These are phyloP conservation scores for Cercospora berteroae DNA, from an alignment of 2,329 filamentous ascomycete genomes.

Conservation along the genomic window DNA sequence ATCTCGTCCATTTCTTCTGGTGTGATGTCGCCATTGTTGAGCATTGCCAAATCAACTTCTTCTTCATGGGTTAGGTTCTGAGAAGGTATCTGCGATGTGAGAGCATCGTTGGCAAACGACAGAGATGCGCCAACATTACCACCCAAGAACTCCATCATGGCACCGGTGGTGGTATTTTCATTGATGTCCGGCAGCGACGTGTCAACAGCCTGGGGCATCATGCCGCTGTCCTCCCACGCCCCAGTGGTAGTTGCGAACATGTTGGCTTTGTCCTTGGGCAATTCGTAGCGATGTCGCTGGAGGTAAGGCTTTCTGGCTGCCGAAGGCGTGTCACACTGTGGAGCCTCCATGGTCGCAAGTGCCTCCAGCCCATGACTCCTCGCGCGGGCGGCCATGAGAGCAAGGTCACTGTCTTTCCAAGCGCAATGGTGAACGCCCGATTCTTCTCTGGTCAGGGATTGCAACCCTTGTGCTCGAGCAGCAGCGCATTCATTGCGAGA, in stretches of 20 bases:
- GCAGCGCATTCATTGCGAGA: constrained; percentile 5
- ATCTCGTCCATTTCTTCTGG: constrained; percentile 26
- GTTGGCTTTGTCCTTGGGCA: constrained; percentile 30
- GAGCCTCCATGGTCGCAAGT: constrained; percentile 16
- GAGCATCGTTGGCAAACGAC: constrained; percentile 29
- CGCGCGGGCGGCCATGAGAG: constrained; percentile 9
- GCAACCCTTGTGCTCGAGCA: constrained; percentile 9
- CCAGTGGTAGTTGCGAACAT: constrained; percentile 33
- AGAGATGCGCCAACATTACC: constrained; percentile 24
- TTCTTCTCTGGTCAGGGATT: constrained; percentile 10
- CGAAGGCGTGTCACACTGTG: constrained; percentile 1
- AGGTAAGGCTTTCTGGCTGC: constrained; percentile 22
- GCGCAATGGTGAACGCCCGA: not conserved
- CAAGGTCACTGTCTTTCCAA: constrained; percentile 1
- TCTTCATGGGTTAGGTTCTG: constrained; percentile 2
- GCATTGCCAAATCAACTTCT: constrained; percentile 10
- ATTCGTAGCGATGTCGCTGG: constrained; percentile 30
- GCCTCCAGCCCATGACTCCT: constrained; percentile 19
- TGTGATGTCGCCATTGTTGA: constrained; percentile 14
- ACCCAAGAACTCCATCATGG: constrained; percentile 36
- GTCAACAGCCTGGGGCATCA: constrained; percentile 30
- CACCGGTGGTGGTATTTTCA: constrained; percentile 27
- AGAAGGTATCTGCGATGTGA: constrained; percentile 22
- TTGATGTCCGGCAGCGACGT: constrained; percentile 21
- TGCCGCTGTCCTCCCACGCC: constrained; percentile 33